Percentiles rank a stretch among this genome's conserved stretches.
Conservation (phyloP, 768 basidiomycete species). For the Rhizopogon vesiculosus region DNA sequence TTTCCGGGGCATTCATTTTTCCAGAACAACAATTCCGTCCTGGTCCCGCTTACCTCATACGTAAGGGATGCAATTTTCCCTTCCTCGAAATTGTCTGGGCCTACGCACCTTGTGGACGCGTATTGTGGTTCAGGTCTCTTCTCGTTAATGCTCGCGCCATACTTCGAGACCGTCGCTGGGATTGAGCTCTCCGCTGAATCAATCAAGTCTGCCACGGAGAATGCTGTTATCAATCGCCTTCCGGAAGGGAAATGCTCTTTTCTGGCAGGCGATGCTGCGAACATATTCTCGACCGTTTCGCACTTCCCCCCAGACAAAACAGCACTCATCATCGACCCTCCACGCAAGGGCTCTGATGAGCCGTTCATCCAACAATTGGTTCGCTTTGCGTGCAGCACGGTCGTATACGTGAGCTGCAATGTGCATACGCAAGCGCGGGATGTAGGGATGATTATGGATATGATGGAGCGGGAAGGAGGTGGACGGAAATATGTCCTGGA, state of each 20-base stretch:
- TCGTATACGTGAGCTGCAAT: slow-evolving; percentile 94
- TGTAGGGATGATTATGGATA: slow-evolving; percentile 61
- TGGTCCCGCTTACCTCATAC: slow-evolving; percentile 79
- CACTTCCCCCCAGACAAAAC: slow-evolving; percentile 65
- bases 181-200: slow-evolving; percentile 80
- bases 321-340: slow-evolving; percentile 83
- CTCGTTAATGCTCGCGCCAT: slow-evolving; percentile 72
- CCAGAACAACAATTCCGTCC: slow-evolving; percentile 96
- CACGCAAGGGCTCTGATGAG: slow-evolving; percentile 90
- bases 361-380: slow-evolving; percentile 74
- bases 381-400: slow-evolving; percentile 55
- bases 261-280: slow-evolving; percentile 76
- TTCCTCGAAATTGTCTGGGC: slow-evolving; percentile 16
- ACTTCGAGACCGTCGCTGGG: slow-evolving; percentile 76
- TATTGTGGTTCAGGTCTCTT: slow-evolving; percentile 92
- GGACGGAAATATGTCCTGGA: slow-evolving; percentile 67
- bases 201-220: slow-evolving; percentile 63
- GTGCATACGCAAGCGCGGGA: slow-evolving; percentile 93
- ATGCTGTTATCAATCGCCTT: slow-evolving; percentile 61
- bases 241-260: slow-evolving; percentile 57
- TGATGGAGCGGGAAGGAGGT: slow-evolving; percentile 37
- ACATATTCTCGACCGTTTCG: slow-evolving; percentile 70
- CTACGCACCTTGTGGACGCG: slow-evolving; percentile 90
- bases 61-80: slow-evolving; percentile 71
- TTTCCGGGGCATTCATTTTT: slow-evolving; percentile 90